Evolutionary conservation across 2,329 filamentous ascomycete genomes (phyloP), one percentile per base, ranked within the genome.

Genomic region (Juglanconis oblonga): DNA sequence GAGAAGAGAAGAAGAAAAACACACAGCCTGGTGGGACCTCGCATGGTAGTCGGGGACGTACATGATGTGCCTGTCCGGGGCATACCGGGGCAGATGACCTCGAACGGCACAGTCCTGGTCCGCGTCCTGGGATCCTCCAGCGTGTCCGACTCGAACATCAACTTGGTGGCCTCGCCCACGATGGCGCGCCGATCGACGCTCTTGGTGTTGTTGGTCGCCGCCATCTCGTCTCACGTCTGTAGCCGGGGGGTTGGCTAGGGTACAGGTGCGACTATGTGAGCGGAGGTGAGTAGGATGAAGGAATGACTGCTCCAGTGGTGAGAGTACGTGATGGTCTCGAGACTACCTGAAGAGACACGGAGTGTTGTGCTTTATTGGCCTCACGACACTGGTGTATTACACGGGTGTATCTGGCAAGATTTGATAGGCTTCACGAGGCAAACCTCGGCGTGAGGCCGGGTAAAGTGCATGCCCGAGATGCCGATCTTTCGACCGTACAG

Each of bases 101-200:
- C 57, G 44, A 58, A 58, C 5, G 57, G 57, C 2, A 54, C 57
- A 3, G 57, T 58, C 13, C 57, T 58, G 11, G 17, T 51, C 44
- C 57, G 48, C 51, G 57, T 40, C 29, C 57, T 53, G 33, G 57
- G 57, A 10, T 58, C 57, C 33, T 58, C 57, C 17, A 58, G 52
- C 35, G 57, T 58, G 14, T 58, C 57, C 14, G 57, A 54, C 51
- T 58, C 57, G 24, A 58, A 58, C 57, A 58, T 58, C 42, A 54
- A 31, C 51, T 58, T 53, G 11, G 57, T 53, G 13, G 51, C 52
- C 51, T 58, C 50, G 42, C 57, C 50, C 11, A 53, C 57, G 24
- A 58, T 52, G 33, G 57, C 57, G 17, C 36, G 42, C 13, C 57
- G 57, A n/a, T 58, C 57, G 44, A 58, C 42, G 31, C 57, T 58